phyloP scores from a whole-genome alignment of 2,329 filamentous ascomycete genomes.

The Aureobasidium leucospermi region DNA sequence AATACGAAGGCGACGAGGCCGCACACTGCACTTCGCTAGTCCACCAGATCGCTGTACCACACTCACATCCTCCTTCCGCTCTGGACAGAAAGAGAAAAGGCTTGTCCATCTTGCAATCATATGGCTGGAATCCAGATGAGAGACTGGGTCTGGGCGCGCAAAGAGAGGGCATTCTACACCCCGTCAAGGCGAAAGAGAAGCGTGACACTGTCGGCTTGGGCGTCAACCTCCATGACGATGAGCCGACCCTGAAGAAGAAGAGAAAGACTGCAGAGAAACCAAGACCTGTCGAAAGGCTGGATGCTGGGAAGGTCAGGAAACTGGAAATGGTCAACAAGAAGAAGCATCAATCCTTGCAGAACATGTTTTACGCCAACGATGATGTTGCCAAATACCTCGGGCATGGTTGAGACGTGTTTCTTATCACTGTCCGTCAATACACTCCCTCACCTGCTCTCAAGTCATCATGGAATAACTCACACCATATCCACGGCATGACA shows the following conservation, averaged over 20 bases:
- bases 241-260: slow-evolving; percentile 10
- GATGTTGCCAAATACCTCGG: slow-evolving; percentile 70
- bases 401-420: neutral
- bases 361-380: slow-evolving; percentile 67
- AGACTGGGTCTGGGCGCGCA: slow-evolving; percentile 62
- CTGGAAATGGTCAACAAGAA: slow-evolving; percentile 51
- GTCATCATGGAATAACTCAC: too few relatives aligned
- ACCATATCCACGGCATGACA: too few relatives aligned
- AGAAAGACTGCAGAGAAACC: neutral
- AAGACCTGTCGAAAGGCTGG: slow-evolving; percentile 39
- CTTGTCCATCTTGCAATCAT: slow-evolving; percentile 54
- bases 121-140: slow-evolving; percentile 70
- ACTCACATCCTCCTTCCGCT: slow-evolving; percentile 65
- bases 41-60: slow-evolving; percentile 62
- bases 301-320: slow-evolving; percentile 63
- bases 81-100: slow-evolving; percentile 65
- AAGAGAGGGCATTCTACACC: slow-evolving; percentile 64
- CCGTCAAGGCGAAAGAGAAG: slow-evolving; percentile 66
- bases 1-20: slow-evolving; percentile 16
- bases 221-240: slow-evolving; percentile 12
- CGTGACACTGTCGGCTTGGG: slow-evolving; percentile 70
- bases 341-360: slow-evolving; percentile 45
- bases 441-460: neutral
- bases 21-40: slow-evolving; percentile 56
- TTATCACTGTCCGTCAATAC: neutral